Percentiles rank a stretch among this genome's conserved stretches.
phyloP scores from a whole-genome alignment of 805 yeast genomes.

The Metschnikowia chrysomelidarum region DNA sequence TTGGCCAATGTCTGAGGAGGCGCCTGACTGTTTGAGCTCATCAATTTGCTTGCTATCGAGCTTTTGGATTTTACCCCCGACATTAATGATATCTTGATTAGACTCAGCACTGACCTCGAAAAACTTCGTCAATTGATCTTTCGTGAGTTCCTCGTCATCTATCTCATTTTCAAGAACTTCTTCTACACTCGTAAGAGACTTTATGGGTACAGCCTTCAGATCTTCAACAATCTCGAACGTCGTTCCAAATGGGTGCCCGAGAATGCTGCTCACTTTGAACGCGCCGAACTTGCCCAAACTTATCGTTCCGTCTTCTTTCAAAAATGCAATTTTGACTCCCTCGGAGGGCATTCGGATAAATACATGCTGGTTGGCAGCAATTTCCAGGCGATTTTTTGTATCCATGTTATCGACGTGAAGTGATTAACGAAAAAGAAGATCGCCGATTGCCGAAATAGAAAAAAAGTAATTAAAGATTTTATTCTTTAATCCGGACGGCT shows the following conservation, averaged over 20 bases:
- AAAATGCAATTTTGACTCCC: slow-evolving; percentile 67
- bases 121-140: slow-evolving; percentile 36
- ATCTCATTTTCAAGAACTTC: slow-evolving; percentile 17
- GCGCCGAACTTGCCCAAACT: slow-evolving; percentile 91
- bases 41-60: slow-evolving; percentile 82
- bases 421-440: too few species aligned
- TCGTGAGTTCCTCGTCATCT: slow-evolving; percentile 39
- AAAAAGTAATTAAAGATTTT: too few species aligned
- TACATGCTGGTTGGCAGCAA: slow-evolving; percentile 51
- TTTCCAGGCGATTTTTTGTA: slow-evolving; percentile 26
- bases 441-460: too few species aligned
- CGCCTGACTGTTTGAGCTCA: slow-evolving; percentile 67
- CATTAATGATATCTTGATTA: slow-evolving; percentile 62
- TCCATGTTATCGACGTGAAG: too few species aligned
- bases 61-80: slow-evolving; percentile 71
- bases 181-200: slow-evolving; percentile 29
- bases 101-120: slow-evolving; percentile 51
- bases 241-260: slow-evolving; percentile 85
- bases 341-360: slow-evolving; percentile 80
- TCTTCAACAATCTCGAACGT: slow-evolving; percentile 79
- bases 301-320: slow-evolving; percentile 58
- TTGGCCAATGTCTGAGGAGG: slow-evolving; percentile 62
- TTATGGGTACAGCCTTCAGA: slow-evolving; percentile 48
- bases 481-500: too few species aligned
- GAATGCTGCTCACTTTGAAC: slow-evolving; percentile 66